Base-by-base conservation (phyloP, 1,139 yeast species). In the Scheffersomyces illinoinensis region DNA sequence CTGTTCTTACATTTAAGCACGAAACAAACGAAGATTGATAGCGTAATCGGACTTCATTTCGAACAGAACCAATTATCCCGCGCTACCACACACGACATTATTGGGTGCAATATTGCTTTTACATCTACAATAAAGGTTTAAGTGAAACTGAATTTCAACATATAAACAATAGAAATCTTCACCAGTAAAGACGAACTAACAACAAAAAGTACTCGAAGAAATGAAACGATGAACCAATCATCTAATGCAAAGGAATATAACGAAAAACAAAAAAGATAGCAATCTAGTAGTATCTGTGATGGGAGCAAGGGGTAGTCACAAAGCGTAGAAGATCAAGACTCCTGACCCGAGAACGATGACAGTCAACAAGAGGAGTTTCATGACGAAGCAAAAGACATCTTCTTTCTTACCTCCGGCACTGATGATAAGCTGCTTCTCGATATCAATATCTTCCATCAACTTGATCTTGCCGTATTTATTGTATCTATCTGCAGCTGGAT, bases 381-480 rank as follows among this genome's bases (percentile, higher is more conserved):
- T 64, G 33, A 76, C 66, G 58, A 76, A 77, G 48, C 76, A 71
- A 54, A 68, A 65, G 23, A 78, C 78, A 57, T 75, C 67, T 56
- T 77, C 79, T 52, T 73, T 68, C 56, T 69, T 75, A 5, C 82
- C 81, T 10, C 82, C 82, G 4, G 82, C 82, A 24, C 78, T 75
- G 26, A 73, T 63, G 48, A 76, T 77, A 56, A 77, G 62, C 64
- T 77, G 82, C 51, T 76, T 76, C 59, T 78, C 82, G 60, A 78
- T 68, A 54, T 78, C 82, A 2, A 70, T 66, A 52, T 73, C 73
- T 57, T 75, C 77, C 64, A 70, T 65, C 52, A 65, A 61, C 55
- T 58, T 63, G 21, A 64, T 64, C 56, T 64, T 65, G 20, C 70
- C 70, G 7, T 56, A 56, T 39, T 59, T 61, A 50, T 33, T 18